phyloP scores from a whole-genome alignment of 148 eudicot species.

The Gaultheria prostrata region DNA sequence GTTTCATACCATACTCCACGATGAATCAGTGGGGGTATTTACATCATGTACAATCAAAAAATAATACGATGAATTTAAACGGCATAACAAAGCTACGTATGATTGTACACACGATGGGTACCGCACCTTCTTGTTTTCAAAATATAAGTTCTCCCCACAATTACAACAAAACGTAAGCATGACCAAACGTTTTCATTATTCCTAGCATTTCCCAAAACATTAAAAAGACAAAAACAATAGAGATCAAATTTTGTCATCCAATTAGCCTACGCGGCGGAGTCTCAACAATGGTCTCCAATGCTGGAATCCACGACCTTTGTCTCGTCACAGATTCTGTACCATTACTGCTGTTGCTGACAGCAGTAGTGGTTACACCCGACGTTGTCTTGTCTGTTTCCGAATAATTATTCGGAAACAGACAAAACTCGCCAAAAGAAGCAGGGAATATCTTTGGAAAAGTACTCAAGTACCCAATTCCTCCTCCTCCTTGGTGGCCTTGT shows the following conservation, averaged over 20 bases:
- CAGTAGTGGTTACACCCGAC: slow-evolving; percentile 15
- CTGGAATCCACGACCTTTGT: slow-evolving; percentile 63
- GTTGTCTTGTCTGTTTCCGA: slow-evolving; percentile 21
- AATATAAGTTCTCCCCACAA: not conserved
- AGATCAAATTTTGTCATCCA: not conserved
- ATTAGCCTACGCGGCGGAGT: slow-evolving; percentile 28
- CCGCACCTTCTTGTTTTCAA: not conserved
- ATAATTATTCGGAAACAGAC: slow-evolving; percentile 26
- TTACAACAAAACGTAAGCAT: not conserved
- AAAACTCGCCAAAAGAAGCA: slow-evolving; percentile 24
- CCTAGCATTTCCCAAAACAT: not conserved
- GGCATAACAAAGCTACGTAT: not conserved
- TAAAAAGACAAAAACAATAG: not conserved
- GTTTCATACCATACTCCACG: not conserved
- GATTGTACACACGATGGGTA: not conserved
- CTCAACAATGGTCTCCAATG: slow-evolving; percentile 60
- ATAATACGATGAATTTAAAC: not conserved
- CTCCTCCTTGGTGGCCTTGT: slow-evolving; percentile 10
- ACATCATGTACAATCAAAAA: not conserved
- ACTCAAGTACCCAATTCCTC: slow-evolving; percentile 21
- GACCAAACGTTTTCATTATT: not conserved
- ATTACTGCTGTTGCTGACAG: too few relatives aligned
- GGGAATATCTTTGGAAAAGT: slow-evolving; percentile 41
- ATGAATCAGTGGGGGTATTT: not conserved
- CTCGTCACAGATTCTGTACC: slow-evolving; percentile 10